phyloP scores from a whole-genome alignment of 257 asterid genomes.

The Solanum sejunctum region DNA sequence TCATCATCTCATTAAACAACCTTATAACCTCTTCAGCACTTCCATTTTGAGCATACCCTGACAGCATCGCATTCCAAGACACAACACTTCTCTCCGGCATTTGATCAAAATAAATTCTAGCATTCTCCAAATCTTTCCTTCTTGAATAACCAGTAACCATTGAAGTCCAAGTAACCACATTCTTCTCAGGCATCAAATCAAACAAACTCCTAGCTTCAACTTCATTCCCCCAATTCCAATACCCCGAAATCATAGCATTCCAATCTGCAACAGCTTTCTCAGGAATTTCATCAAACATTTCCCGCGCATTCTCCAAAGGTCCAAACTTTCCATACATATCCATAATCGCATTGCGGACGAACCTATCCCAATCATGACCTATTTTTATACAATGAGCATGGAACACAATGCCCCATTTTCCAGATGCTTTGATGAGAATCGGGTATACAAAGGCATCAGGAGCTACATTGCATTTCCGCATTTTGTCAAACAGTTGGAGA shows the following conservation, averaged over 20 bases:
- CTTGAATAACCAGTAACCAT: conserved; percentile 62
- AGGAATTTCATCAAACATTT: conserved; percentile 53
- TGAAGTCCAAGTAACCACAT: conserved; percentile 60
- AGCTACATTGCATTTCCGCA: conserved; percentile 27
- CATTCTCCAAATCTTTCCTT: conserved; percentile 42
- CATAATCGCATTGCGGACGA: conserved; percentile 39
- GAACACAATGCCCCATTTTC: conserved; percentile 29
- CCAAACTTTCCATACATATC: conserved; percentile 54
- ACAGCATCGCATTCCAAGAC: conserved; percentile 79
- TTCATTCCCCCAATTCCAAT: conserved; percentile 53
- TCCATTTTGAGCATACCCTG: conserved; percentile 58
- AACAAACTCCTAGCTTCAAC: conserved; percentile 43
- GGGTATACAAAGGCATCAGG: conserved; percentile 50
- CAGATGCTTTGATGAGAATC: conserved; percentile 38
- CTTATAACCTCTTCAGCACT: conserved; percentile 30
- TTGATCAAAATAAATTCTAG: conserved; percentile 42
- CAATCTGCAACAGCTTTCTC: conserved; percentile 43
- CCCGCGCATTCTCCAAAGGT: conserved; percentile 35
- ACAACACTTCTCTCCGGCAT: conserved; percentile 48
- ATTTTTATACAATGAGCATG: conserved; percentile 41
- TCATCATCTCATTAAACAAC: conserved; percentile 47
- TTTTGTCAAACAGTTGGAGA: conserved; percentile 21
- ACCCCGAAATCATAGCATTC: conserved; percentile 57
- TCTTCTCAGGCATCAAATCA: conserved; percentile 42
- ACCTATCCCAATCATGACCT: conserved; percentile 34